These are phyloP conservation scores for Eryngium alpinum DNA, from an alignment of 140 eudicot species.

Conservation along the genomic window DNA sequence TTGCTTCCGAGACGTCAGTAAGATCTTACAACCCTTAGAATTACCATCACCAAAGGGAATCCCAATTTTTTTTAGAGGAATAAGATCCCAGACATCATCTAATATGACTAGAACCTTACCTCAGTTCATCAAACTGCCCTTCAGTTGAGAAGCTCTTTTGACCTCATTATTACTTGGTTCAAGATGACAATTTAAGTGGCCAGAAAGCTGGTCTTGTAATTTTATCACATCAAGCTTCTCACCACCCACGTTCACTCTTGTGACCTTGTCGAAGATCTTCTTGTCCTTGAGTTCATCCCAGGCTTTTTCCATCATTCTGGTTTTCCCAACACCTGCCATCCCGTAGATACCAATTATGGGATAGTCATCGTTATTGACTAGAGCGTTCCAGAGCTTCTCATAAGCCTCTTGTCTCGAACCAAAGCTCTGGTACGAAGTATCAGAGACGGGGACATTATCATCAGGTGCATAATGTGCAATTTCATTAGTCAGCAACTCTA, in stretches of 20 bases:
- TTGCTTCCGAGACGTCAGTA: too few relatives aligned
- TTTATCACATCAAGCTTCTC: background rate
- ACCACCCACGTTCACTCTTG: background rate
- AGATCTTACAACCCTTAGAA: background rate
- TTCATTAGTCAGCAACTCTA: background rate
- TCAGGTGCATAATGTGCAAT: background rate
- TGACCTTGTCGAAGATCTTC: slow-evolving; percentile 7
- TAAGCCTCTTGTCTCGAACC: background rate
- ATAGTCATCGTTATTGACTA: background rate
- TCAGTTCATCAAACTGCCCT: background rate
- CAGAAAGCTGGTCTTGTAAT: slow-evolving; percentile 12
- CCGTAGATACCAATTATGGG: slow-evolving; percentile 14
- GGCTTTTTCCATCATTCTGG: slow-evolving; percentile 13
- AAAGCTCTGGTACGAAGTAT: background rate
- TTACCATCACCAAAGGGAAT: background rate
- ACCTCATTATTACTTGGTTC: background rate
- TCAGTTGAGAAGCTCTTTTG: background rate
- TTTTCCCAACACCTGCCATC: slow-evolving; percentile 21
- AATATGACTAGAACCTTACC: background rate
- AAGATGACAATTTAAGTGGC: too few relatives aligned
- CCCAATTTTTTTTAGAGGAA: background rate
- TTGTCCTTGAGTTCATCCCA: background rate
- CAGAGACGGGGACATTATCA: background rate
- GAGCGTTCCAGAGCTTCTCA: background rate
- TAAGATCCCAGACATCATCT: slow-evolving; percentile 2